A percentile compares a stretch with the other conserved stretches of the same genome.
Conservation (phyloP, 768 basidiomycete species). For the Tylopilus vinaceipallidus region DNA sequence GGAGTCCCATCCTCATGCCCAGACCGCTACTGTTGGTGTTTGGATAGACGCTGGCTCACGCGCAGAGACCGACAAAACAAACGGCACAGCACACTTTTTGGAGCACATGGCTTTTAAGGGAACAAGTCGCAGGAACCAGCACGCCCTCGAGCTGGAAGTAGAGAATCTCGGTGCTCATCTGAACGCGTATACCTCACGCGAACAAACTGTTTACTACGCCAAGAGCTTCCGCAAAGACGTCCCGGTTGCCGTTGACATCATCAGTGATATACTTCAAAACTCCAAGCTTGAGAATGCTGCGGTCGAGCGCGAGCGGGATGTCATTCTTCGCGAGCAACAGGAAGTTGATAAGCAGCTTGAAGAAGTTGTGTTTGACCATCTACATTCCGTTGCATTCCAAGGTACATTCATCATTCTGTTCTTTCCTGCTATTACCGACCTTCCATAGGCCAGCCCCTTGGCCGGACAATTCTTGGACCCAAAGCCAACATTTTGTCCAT, state of each 20-base stretch:
- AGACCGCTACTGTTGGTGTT: constrained; percentile 98
- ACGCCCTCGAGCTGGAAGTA: constrained; percentile 91
- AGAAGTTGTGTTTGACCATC: constrained; percentile 98
- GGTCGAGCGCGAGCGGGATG: constrained; percentile 93
- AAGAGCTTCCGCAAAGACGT: constrained; percentile 98
- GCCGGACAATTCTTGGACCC: constrained; percentile 96
- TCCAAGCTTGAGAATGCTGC: constrained; percentile 86
- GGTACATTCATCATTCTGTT: constrained; percentile 42
- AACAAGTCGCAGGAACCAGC: constrained; percentile 83
- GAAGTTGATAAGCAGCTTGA: constrained; percentile 99
- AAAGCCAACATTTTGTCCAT: constrained; percentile 96
- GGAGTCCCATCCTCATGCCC: constrained; percentile 83
- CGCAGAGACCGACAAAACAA: constrained; percentile 93
- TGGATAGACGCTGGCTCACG: constrained; percentile 99
- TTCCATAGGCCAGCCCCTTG: constrained; percentile 81
- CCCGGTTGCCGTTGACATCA: constrained; percentile 87
- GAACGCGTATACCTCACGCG: constrained; percentile 97
- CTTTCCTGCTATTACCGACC: constrained; percentile 7
- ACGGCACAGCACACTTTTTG: constrained; percentile 97
- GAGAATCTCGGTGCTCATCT: constrained; percentile 97
- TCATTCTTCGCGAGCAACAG: constrained; percentile 95
- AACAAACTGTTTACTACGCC: constrained; percentile 99
- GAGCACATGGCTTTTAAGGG: constrained; percentile 99
- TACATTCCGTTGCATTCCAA: constrained; percentile 96
- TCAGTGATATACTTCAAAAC: constrained; percentile 96